A percentile compares a stretch with the other conserved stretches of the same genome.
Evolutionary conservation across 1,284 basidiomycete genomes (phyloP).

Genomic region (Apiotrichum gracile): DNA sequence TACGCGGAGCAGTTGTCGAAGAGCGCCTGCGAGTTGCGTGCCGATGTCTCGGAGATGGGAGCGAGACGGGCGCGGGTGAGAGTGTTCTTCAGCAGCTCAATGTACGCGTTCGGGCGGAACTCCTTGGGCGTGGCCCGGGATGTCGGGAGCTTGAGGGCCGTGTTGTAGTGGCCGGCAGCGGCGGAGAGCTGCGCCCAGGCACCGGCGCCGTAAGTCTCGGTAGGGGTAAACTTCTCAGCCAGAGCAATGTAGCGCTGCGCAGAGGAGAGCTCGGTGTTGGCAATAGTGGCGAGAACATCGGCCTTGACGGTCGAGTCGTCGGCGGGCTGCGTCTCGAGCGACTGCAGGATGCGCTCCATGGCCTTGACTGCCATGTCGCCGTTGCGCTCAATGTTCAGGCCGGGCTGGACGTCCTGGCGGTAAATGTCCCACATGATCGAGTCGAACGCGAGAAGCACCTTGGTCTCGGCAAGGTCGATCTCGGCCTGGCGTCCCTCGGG

Average conservation of each 20-base stretch:
- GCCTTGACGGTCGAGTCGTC: conserved; percentile 27
- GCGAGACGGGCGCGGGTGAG: conserved; percentile 32
- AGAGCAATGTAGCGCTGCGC: conserved; percentile 29
- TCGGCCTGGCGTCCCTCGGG: conserved; percentile 34
- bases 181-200: conserved; percentile 35
- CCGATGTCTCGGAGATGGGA: conserved; percentile 31
- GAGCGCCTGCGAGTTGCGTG: conserved; percentile 32
- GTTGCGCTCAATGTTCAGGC: conserved; percentile 22
- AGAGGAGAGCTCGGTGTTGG: conserved; percentile 31
- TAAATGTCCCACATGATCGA: conserved; percentile 37
- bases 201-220: conserved; percentile 17
- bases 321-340: conserved; percentile 24
- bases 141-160: conserved; percentile 31
- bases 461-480: conserved; percentile 38
- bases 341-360: conserved; percentile 23
- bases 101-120: conserved; percentile 32
- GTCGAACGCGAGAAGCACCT: conserved; percentile 37
- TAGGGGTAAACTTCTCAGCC: conserved; percentile 15
- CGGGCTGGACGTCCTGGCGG: conserved; percentile 24
- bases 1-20: conserved; percentile 40
- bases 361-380: conserved; percentile 32
- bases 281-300: conserved; percentile 33
- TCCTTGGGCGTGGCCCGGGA: conserved; percentile 25
- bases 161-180: conserved; percentile 26
- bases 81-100: conserved; percentile 26